These are phyloP conservation scores for Fusarium longipes DNA, from an alignment of 2,329 filamentous ascomycete species.

Conservation along the genomic window DNA sequence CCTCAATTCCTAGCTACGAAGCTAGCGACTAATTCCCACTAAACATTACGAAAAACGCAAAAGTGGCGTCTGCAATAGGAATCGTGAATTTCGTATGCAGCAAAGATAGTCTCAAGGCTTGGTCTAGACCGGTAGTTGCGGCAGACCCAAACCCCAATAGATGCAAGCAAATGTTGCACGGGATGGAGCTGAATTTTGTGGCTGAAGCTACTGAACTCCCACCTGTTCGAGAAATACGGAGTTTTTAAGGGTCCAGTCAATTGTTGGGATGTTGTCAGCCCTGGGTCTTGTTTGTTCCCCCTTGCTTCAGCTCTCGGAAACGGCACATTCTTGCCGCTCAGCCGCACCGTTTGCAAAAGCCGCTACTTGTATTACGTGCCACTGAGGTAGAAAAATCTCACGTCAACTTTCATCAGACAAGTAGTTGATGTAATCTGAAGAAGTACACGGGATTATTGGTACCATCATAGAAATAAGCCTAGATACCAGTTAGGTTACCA, in stretches of 20 bases:
- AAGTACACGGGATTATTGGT: too few relatives aligned
- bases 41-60: neutral
- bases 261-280: neutral
- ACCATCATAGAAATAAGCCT: too few relatives aligned
- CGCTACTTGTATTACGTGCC: neutral
- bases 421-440: too few relatives aligned
- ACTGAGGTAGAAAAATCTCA: neutral
- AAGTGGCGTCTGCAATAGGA: neutral
- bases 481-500: too few relatives aligned
- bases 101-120: neutral
- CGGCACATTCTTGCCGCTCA: slow-evolving; percentile 9
- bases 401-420: too few relatives aligned
- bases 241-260: neutral
- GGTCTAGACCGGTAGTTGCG: slow-evolving; percentile 9
- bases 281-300: neutral
- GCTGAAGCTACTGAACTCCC: neutral
- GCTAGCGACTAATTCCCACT: too few relatives aligned
- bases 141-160: neutral
- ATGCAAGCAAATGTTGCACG: neutral
- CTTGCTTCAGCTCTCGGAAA: neutral
- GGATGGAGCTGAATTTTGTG: slow-evolving; percentile 7
- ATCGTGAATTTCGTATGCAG: neutral
- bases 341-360: neutral
- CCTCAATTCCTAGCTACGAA: neutral
- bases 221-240: neutral